Conservation (phyloP, 768 basidiomycete genomes). For the Mycena rosella region DNA sequence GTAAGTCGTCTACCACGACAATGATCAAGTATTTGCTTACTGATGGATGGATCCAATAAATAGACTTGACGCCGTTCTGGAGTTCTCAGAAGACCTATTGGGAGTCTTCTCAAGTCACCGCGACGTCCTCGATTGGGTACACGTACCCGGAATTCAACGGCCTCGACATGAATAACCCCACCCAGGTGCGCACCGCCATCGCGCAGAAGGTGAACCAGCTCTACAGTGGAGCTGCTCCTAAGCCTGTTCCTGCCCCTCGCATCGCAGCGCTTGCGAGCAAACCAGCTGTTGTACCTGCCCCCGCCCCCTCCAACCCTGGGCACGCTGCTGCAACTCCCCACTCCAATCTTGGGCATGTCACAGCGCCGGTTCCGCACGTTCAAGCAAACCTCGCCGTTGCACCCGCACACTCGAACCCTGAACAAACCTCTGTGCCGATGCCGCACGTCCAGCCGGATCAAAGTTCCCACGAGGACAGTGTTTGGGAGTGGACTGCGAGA, state of each 20-base stretch:
- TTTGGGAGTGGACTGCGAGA: conserved; percentile 59
- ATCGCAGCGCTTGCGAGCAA: neutral
- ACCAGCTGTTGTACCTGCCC: neutral
- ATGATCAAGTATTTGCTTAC: too few relatives aligned
- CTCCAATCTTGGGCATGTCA: neutral
- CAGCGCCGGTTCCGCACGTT: neutral
- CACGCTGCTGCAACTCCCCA: neutral
- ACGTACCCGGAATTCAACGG: conserved; percentile 65
- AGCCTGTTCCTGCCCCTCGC: neutral
- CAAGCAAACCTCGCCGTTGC: conserved; percentile 1
- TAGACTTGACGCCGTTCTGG: conserved; percentile 65
- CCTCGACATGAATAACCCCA: conserved; percentile 46
- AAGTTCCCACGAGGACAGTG: neutral
- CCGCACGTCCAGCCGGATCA: too few relatives aligned
- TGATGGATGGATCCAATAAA: conserved; percentile 3
- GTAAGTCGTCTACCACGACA: too few relatives aligned
- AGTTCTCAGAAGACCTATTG: conserved; percentile 53
- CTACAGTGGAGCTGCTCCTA: conserved; percentile 42
- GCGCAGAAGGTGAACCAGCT: conserved; percentile 50
- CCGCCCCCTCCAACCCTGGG: neutral
- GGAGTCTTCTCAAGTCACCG: conserved; percentile 48
- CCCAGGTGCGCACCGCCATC: conserved; percentile 48
- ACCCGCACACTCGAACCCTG: too few relatives aligned
- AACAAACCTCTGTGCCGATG: too few relatives aligned
- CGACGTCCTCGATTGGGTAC: conserved; percentile 55